Evolutionary conservation across 2,329 filamentous ascomycete genomes (phyloP), one percentile per base, ranked within the genome.

Genomic region (Fusarium keratoplasticum): DNA sequence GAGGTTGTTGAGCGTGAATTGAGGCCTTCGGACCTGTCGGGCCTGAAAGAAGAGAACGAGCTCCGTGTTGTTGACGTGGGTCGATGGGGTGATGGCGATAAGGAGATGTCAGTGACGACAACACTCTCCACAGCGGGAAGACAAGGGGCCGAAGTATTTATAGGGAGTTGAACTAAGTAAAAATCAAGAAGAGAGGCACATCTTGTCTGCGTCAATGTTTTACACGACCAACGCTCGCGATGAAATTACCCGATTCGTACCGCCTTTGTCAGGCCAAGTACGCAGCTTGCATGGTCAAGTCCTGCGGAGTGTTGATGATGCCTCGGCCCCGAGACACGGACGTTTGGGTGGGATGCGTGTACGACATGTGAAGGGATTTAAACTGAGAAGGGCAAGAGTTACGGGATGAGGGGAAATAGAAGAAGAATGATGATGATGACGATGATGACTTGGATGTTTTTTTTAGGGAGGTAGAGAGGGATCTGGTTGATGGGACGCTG

Each of bases 21-120:
- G 55, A 50, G 29, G 40, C 31, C 25, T 25, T 52, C 47, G 47
- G 47, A 31, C 47, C 47, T 52, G 47, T 10, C 33, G 18, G 47
- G 13, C 64, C 27, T 14, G 27, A 7, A 42, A 14, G 18, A 35
- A 14, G n/a, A 40, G 27, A 62, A 38, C n/a, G 14, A 66, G 38
- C 47, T 55, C 20, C 27, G 57, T 18, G 16, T 31, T 11, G 59
- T 58, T 64, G 66, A 67, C 70, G 73, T 72, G 73, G 73, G 71
- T 58, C 64, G 55, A 72, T 75, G 72, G 57, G 22, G 55, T 55
- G 72, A 75, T 75, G 72, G 40, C 66, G 72, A 72, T 75, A 75
- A 68, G 64, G 29, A 58, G 35, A 36, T 9, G 13, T n/a, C 16
- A 31, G 66, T 70, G 72, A 75, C 69, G 72, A 72, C 72, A 68